Evolutionary conservation across 805 yeast species (phyloP).

Genomic region (Kazachstania martiniae): DNA sequence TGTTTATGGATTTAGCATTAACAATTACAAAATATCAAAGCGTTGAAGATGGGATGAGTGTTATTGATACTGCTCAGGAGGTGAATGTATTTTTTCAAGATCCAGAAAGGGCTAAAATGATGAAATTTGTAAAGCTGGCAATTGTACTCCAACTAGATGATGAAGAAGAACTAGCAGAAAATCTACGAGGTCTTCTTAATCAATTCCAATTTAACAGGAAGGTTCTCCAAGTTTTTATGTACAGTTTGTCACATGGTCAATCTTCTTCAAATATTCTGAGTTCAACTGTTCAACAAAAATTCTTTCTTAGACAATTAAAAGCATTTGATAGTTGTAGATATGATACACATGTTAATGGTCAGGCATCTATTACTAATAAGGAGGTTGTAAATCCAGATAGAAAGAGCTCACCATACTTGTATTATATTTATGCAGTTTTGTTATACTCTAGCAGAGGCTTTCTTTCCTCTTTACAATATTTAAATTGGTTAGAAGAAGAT

Average conservation of each 20-base stretch:
- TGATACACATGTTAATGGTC: conserved; percentile 53
- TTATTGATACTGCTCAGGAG: conserved; percentile 62
- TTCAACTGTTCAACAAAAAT: conserved; percentile 80
- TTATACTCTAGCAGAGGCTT: conserved; percentile 75
- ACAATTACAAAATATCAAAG: conserved; percentile 50
- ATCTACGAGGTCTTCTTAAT: conserved; percentile 53
- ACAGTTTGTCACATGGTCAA: conserved; percentile 49
- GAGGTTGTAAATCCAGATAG: conserved; percentile 32
- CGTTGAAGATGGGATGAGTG: conserved; percentile 52
- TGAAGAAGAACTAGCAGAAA: conserved; percentile 40
- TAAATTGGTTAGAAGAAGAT: conserved; percentile 56
- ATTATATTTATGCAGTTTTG: conserved; percentile 70
- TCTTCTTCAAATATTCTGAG: conserved; percentile 51
- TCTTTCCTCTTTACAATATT: conserved; percentile 70
- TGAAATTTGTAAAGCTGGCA: conserved; percentile 58
- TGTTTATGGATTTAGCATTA: conserved; percentile 71
- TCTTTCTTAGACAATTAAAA: conserved; percentile 77
- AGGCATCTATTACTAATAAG: conserved; percentile 59
- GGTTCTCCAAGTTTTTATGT: conserved; percentile 52
- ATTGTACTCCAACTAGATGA: conserved; percentile 41
- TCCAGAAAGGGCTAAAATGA: conserved; percentile 44
- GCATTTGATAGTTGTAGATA: conserved; percentile 66
- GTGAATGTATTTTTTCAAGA: conserved; percentile 72
- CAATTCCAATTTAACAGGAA: conserved; percentile 68
- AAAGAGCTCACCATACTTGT: conserved; percentile 53